Conservation (phyloP, 305 asterid species). For the Ilex paraguariensis region DNA sequence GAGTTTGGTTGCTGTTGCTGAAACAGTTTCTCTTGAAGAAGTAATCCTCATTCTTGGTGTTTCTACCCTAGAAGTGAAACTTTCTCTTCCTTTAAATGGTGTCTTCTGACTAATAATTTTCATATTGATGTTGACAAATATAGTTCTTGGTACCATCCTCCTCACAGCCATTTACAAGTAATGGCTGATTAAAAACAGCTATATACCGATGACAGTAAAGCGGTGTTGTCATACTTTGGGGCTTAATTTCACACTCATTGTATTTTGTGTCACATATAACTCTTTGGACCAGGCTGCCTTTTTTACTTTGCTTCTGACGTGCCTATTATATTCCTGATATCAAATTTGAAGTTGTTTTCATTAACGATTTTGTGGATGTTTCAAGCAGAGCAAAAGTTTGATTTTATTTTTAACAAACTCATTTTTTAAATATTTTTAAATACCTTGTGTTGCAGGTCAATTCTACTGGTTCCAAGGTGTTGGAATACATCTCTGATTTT, state of each 20-base stretch:
- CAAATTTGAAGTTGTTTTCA: too few relatives aligned
- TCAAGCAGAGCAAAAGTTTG: too few relatives aligned
- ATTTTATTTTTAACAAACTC: slow-evolving; percentile 3
- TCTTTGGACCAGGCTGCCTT: too few relatives aligned
- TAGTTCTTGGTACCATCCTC: neutral
- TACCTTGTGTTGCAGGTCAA: slow-evolving; percentile 58
- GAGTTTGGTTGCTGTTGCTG: slow-evolving; percentile 85
- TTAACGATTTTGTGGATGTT: too few relatives aligned
- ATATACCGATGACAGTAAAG: too few relatives aligned
- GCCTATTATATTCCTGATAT: too few relatives aligned
- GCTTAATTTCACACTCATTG: too few relatives aligned
- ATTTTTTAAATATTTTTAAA: slow-evolving; percentile 21
- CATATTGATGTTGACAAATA: neutral
- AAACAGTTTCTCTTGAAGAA: slow-evolving; percentile 94
- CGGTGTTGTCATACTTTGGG: too few relatives aligned
- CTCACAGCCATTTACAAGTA: neutral
- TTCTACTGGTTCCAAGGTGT: slow-evolving; percentile 84
- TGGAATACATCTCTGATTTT: slow-evolving; percentile 91
- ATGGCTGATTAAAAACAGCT: neutral
- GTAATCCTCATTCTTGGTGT: slow-evolving; percentile 29
- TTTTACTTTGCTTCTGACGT: too few relatives aligned
- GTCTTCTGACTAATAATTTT: too few relatives aligned
- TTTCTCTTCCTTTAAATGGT: slow-evolving; percentile 17
- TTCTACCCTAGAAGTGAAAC: slow-evolving; percentile 13
- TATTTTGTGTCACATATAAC: too few relatives aligned